phyloP scores from a whole-genome alignment of 2,329 filamentous ascomycete genomes.

The Curvularia sp. region DNA sequence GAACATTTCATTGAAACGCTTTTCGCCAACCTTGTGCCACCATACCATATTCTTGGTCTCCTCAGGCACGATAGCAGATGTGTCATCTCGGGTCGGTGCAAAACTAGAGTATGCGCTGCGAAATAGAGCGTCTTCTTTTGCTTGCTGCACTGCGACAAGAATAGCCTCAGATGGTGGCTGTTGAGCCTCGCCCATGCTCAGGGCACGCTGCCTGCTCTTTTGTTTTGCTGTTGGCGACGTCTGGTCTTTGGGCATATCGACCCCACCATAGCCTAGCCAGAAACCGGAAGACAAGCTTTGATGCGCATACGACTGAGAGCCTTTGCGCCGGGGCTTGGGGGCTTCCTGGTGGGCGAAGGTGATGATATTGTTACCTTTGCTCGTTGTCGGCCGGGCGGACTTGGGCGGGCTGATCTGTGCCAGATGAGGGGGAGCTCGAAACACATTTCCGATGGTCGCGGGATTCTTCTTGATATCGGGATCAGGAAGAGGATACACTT shows the following conservation, averaged over 20 bases:
- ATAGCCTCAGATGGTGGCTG: conserved; percentile 56
- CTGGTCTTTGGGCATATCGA: conserved; percentile 53
- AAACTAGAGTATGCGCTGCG: conserved; percentile 81
- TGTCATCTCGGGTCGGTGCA: conserved; percentile 77
- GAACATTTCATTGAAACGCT: conserved; percentile 69
- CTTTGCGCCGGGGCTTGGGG: conserved; percentile 53
- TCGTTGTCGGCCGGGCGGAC: conserved; percentile 72
- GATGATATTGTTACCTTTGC: conserved; percentile 59
- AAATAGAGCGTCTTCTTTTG: conserved; percentile 77
- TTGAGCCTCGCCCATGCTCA: conserved; percentile 70
- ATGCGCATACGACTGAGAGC: conserved; percentile 66
- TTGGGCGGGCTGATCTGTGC: conserved; percentile 75
- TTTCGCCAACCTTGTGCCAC: conserved; percentile 76
- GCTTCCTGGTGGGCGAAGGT: conserved; percentile 62
- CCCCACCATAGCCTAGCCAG: conserved; percentile 66
- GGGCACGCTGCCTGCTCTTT: conserved; percentile 74
- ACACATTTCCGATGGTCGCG: conserved; percentile 75
- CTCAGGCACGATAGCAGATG: conserved; percentile 72
- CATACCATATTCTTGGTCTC: conserved; percentile 72
- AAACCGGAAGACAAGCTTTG: conserved; percentile 71
- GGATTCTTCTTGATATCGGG: conserved; percentile 57
- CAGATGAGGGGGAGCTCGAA: conserved; percentile 71
- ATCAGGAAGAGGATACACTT: conserved; percentile 64
- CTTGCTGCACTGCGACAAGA: conserved; percentile 58
- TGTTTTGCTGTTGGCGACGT: conserved; percentile 69